phyloP scores from a whole-genome alignment of 169 alveolate species.

The Plasmodium chabaudi region DNA sequence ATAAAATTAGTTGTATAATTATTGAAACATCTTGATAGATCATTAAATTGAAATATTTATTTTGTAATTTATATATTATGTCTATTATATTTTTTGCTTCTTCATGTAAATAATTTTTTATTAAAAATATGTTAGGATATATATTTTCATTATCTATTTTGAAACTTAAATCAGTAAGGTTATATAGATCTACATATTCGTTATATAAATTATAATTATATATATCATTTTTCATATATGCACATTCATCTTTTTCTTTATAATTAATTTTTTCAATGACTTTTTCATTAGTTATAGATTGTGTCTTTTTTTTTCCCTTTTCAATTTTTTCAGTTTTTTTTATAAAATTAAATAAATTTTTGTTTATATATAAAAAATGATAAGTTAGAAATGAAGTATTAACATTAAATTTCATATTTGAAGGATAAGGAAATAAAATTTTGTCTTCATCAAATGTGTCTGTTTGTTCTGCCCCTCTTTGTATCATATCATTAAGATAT shows the following conservation, averaged over 20 bases:
- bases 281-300: constrained; percentile 6
- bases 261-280: not conserved
- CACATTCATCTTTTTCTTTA: constrained; percentile 15
- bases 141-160: constrained; percentile 14
- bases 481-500: constrained; percentile 43
- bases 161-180: constrained; percentile 10
- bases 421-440: constrained; percentile 17
- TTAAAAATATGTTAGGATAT: constrained; percentile 54
- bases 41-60: constrained; percentile 6
- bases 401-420: constrained; percentile 19
- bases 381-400: constrained; percentile 59
- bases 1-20: constrained; percentile 33
- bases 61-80: constrained; percentile 26
- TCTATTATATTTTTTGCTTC: constrained; percentile 36
- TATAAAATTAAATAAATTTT: constrained; percentile 29
- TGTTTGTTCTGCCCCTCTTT: constrained; percentile 71
- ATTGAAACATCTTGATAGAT: constrained; percentile 32
- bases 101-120: constrained; percentile 45
- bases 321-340: constrained; percentile 1
- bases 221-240: constrained; percentile 57
- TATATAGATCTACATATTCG: constrained; percentile 11
- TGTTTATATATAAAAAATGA: constrained; percentile 39
- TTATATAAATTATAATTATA: constrained; percentile 37
- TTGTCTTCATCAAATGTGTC: constrained; percentile 28
- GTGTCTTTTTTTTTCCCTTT: not conserved